Base-by-base conservation (phyloP, 2,329 filamentous ascomycete genomes). In the Aspergillus aculeatus region DNA sequence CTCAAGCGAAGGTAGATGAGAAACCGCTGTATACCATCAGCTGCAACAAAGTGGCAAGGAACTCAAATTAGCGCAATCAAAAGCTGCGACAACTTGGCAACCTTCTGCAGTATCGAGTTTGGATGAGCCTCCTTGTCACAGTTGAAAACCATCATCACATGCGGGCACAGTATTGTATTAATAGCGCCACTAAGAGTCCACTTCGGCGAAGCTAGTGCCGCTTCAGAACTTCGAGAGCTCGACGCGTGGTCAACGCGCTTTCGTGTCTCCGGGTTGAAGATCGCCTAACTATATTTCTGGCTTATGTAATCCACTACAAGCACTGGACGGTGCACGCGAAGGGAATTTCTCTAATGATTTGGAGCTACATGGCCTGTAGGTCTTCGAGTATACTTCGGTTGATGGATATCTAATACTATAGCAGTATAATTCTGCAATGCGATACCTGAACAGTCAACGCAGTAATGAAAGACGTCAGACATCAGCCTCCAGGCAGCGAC, bases 231-330 rank as follows among this genome's bases (percentile, higher is more conserved):
- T 57, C 47, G 48, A 61, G 54, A 71, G 66, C 70, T 73, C 65
- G 71, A 75, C 73, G 73, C 73, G 73, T 72, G 58, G 48, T 50
- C 57, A 68, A 69, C 71, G 71, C 72, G 41, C 53, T 47, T 44
- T 59, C 29, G 29, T 16, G 14, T 44, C 49, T 47, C 55, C 26
- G 59, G 41, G 57, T 47, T 29, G 38, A 44, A 35, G 32, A 35
- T 12, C 12, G 38, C 26, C 26, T n/a, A n/a, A n/a, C n/a, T 3
- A 29, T 29, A 6, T 9, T 29, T 14, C 23, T 21, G 9, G 53
- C 29, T 55, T 44, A 55, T 24, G 47, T 55, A 55, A 55, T 35
- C 53, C 32, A 35, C 14, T 6, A 35, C 12, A 4, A 16, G 14
- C 32, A 35, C 32, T 14, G 32, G 32, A 16, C 11, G 32, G 32